These are phyloP conservation scores for Mucor piriformis DNA, from an alignment of 371 early-diverging fungal species.

Conservation along the genomic window DNA sequence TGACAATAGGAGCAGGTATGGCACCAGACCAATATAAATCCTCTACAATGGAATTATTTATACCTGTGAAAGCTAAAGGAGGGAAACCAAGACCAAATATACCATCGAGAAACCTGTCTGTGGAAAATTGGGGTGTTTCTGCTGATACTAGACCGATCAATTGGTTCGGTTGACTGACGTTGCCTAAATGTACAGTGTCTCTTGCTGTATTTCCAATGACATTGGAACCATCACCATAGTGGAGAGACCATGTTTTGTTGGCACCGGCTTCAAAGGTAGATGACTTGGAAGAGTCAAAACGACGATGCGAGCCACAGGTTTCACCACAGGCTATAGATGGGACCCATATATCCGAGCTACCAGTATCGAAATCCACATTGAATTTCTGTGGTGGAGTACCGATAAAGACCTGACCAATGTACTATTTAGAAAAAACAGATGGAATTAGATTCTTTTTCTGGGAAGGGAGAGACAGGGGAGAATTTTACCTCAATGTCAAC, in stretches of 20 bases:
- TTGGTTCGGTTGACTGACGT: conserved; percentile 22
- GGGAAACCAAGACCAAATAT: conserved; percentile 61
- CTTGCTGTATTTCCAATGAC: conserved; percentile 45
- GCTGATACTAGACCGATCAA: conserved; percentile 30
- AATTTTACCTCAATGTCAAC: conserved; percentile 48
- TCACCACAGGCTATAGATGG: conserved; percentile 37
- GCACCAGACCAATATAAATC: conserved; percentile 24
- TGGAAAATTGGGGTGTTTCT: conserved; percentile 10
- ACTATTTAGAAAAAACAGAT: conserved; percentile 34
- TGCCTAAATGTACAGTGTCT: conserved; percentile 48
- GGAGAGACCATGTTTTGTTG: conserved; percentile 37
- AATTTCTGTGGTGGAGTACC: conserved; percentile 61
- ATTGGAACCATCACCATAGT: conserved; percentile 58
- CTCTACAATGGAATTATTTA: conserved; percentile 29
- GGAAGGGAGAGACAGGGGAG: no score
- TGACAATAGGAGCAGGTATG: conserved; percentile 34
- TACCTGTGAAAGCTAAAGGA: conserved; percentile 36
- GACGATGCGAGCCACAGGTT: conserved; percentile 30
- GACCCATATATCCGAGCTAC: conserved; percentile 60
- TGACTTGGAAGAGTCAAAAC: conserved; percentile 28
- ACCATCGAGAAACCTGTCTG: conserved; percentile 52
- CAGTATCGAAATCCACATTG: conserved; percentile 59
- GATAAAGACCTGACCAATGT: conserved; percentile 53
- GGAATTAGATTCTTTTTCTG: background rate
- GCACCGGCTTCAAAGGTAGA: conserved; percentile 14